Percentiles rank a stretch among this genome's conserved stretches.
phyloP scores from a whole-genome alignment of 2,329 filamentous ascomycete species.

The Epichloe scottii region DNA sequence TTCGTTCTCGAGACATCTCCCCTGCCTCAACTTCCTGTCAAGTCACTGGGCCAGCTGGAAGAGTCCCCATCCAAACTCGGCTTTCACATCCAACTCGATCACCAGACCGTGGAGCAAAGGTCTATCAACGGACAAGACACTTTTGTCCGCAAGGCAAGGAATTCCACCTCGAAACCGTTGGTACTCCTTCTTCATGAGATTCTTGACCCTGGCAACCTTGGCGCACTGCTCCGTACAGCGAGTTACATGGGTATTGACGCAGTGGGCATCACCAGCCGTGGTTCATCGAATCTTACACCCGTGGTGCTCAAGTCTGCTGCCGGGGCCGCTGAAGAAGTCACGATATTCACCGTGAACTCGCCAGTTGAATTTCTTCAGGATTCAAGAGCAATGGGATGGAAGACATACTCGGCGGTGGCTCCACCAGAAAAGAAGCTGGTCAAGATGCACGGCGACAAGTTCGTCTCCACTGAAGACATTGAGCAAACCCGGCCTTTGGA shows the following conservation, averaged over 20 bases:
- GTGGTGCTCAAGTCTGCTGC: slow-evolving; percentile 78
- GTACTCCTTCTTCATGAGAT: slow-evolving; percentile 65
- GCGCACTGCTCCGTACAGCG: slow-evolving; percentile 76
- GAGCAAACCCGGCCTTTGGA: slow-evolving; percentile 39
- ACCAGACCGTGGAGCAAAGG: slow-evolving; percentile 63
- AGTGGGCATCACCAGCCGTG: slow-evolving; percentile 61
- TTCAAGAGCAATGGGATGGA: slow-evolving; percentile 65
- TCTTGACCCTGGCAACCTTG: slow-evolving; percentile 79
- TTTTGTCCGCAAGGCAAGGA: slow-evolving; percentile 28
- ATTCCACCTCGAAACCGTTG: slow-evolving; percentile 44
- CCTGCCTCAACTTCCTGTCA: slow-evolving; percentile 59
- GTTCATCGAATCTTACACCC: slow-evolving; percentile 61
- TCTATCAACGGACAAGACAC: slow-evolving; percentile 55
- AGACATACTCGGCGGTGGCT: slow-evolving; percentile 63
- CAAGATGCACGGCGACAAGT: slow-evolving; percentile 25
- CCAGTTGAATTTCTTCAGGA: slow-evolving; percentile 56
- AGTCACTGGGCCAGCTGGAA: slow-evolving; percentile 38
- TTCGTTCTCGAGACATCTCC: slow-evolving; percentile 78
- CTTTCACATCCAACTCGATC: slow-evolving; percentile 47
- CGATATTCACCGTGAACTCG: slow-evolving; percentile 56
- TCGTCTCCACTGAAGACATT: slow-evolving; percentile 37
- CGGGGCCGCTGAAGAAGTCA: slow-evolving; percentile 72
- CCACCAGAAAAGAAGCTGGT: slow-evolving; percentile 24
- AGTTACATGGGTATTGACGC: slow-evolving; percentile 85
- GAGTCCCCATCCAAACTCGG: slow-evolving; percentile 30